Evolutionary conservation across 352 stramenopile species (phyloP).

Genomic region (Phytophthora pluvialis): DNA sequence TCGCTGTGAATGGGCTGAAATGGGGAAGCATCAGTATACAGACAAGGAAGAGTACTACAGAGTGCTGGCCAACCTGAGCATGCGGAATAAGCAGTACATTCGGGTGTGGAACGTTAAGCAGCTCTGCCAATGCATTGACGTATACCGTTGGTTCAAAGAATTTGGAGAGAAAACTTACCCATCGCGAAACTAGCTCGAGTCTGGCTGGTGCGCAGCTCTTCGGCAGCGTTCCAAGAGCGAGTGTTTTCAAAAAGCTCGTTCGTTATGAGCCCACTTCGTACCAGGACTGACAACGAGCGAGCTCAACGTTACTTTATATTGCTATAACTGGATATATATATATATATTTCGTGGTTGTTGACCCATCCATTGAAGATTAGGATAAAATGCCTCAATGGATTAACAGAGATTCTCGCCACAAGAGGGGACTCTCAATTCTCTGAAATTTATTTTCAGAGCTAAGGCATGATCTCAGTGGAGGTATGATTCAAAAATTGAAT

Average conservation of each 20-base stretch:
- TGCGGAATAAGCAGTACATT: background rate
- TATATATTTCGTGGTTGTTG: too few species aligned
- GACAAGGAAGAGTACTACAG: background rate
- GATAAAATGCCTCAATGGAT: too few species aligned
- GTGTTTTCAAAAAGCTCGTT: conserved; percentile 3
- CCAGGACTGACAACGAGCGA: background rate
- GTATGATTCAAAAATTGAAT: too few species aligned
- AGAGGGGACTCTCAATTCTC: too few species aligned
- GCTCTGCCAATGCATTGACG: background rate
- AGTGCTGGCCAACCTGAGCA: conserved; percentile 8
- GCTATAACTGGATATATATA: too few species aligned
- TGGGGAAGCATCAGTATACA: conserved; percentile 4
- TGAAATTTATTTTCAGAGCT: too few species aligned
- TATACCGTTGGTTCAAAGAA: conserved; percentile 6
- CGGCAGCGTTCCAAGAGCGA: conserved; percentile 2
- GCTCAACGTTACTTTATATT: background rate
- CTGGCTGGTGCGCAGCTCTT: background rate
- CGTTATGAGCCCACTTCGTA: background rate
- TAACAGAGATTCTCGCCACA: too few species aligned
- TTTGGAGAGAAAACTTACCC: conserved; percentile 3
- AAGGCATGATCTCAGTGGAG: too few species aligned
- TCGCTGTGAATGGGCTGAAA: conserved; percentile 1
- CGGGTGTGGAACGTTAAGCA: conserved; percentile 11
- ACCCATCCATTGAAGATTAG: too few species aligned
- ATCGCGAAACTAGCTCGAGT: conserved; percentile 4